Conservation (phyloP, 2,329 filamentous ascomycete species). For the Aspergillus sp. region DNA sequence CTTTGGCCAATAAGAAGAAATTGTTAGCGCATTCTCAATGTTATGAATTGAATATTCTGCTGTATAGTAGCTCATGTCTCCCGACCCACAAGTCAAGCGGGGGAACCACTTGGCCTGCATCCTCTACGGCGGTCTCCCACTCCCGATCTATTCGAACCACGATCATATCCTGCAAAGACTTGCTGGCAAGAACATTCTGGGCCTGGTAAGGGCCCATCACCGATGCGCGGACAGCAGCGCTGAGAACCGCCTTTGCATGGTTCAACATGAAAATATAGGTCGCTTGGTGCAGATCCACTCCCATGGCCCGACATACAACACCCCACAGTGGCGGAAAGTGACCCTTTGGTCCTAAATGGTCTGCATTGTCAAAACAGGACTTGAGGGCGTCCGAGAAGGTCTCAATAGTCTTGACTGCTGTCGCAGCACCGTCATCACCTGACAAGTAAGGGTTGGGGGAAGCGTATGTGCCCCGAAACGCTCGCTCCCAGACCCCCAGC, state of each 20-base stretch:
- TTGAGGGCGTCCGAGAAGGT: conserved; percentile 37
- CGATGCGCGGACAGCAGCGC: conserved; percentile 58
- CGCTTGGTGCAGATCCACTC: conserved; percentile 48
- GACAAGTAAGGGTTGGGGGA: conserved; percentile 7
- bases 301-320: conserved; percentile 49
- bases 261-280: conserved; percentile 61
- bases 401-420: conserved; percentile 24
- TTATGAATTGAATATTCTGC: conserved; percentile 63
- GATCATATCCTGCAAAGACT: conserved; percentile 49
- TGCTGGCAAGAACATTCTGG: conserved; percentile 54
- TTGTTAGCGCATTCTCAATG: not conserved
- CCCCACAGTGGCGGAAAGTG: conserved; percentile 62
- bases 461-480: conserved; percentile 38
- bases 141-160: conserved; percentile 44
- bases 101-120: conserved; percentile 59
- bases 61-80: conserved; percentile 61
- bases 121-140: conserved; percentile 45
- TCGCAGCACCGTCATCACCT: conserved; percentile 13
- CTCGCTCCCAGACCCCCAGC: conserved; percentile 56
- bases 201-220: conserved; percentile 64
- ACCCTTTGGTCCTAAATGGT: conserved; percentile 38
- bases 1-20: not conserved
- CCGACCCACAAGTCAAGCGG: conserved; percentile 62
- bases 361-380: conserved; percentile 21
- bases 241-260: conserved; percentile 59